These are phyloP conservation scores for Penicillium macrosclerotiorum DNA, from an alignment of 495 filamentous ascomycete genomes.

Conservation along the genomic window DNA sequence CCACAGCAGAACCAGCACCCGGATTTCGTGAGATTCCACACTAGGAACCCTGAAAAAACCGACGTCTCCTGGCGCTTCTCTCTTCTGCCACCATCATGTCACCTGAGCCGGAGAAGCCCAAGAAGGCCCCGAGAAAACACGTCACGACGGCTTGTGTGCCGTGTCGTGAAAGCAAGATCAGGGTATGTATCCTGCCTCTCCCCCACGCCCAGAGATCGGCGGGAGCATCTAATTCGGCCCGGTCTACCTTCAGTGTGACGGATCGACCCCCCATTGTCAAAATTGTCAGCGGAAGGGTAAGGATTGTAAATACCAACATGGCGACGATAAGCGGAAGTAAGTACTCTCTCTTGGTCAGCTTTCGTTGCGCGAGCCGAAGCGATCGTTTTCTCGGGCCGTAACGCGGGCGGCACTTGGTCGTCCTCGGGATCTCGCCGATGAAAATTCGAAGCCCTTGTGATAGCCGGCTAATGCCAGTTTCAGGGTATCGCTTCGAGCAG, in stretches of 20 bases:
- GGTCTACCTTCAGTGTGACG: slow-evolving; percentile 37
- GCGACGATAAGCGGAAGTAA: slow-evolving; percentile 50
- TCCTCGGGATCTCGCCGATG: slow-evolving; percentile 1
- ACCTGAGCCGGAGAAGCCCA: slow-evolving; percentile 33
- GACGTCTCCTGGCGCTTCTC: no score
- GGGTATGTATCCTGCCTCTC: slow-evolving; percentile 26
- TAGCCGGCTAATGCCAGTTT: slow-evolving; percentile 5
- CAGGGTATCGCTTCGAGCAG: slow-evolving; percentile 48
- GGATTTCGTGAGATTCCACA: not conserved
- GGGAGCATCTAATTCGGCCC: slow-evolving; percentile 2
- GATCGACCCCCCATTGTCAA: slow-evolving; percentile 44
- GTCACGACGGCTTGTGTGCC: slow-evolving; percentile 50
- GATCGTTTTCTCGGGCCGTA: not conserved
- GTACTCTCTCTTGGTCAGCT: slow-evolving; percentile 5
- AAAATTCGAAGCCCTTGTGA: not conserved
- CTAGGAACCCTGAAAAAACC: no score
- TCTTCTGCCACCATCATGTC: slow-evolving; percentile 28
- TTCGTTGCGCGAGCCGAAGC: not conserved
- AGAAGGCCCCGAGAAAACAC: slow-evolving; percentile 41
- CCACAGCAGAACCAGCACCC: not conserved
- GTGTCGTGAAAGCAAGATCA: slow-evolving; percentile 51
- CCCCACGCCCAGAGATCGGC: slow-evolving; percentile 8
- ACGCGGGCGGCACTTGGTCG: not conserved
- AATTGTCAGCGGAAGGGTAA: slow-evolving; percentile 50
- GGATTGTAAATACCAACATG: slow-evolving; percentile 48